Evolutionary conservation across 2,329 filamentous ascomycete species (phyloP).

Genomic region (Gaeumannomyces sp.): DNA sequence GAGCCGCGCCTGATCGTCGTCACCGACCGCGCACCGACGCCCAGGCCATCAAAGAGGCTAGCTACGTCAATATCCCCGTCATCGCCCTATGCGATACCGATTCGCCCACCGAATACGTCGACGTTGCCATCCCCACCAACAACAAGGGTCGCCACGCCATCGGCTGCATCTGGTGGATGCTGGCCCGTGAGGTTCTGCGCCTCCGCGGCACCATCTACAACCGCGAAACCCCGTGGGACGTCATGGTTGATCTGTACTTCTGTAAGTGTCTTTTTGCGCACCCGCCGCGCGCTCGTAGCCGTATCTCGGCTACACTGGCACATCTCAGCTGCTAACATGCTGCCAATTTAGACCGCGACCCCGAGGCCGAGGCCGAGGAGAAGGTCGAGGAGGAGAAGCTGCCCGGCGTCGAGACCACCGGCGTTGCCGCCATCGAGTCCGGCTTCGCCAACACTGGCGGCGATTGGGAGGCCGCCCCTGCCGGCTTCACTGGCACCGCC

Average conservation of each 20-base stretch:
- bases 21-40: slow-evolving; percentile 98
- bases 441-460: slow-evolving; percentile 62
- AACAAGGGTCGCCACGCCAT: slow-evolving; percentile 99
- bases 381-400: slow-evolving; percentile 92
- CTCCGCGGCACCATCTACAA: slow-evolving; percentile 93
- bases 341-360: slow-evolving; percentile 74
- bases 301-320: not conserved
- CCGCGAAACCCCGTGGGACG: slow-evolving; percentile 96
- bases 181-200: slow-evolving; percentile 98
- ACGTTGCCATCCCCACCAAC: slow-evolving; percentile 99
- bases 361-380: slow-evolving; percentile 99
- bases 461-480: slow-evolving; percentile 82
- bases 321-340: not conserved
- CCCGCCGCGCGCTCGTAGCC: not conserved
- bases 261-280: slow-evolving; percentile 45
- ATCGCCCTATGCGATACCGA: slow-evolving; percentile 99
- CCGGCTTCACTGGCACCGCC: slow-evolving; percentile 57
- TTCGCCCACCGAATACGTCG: slow-evolving; percentile 98
- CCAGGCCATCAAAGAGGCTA: slow-evolving; percentile 99
- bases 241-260: slow-evolving; percentile 99
- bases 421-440: slow-evolving; percentile 68
- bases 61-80: slow-evolving; percentile 99
- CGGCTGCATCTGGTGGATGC: slow-evolving; percentile 98
- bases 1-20: slow-evolving; percentile 99
- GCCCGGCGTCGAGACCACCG: slow-evolving; percentile 78